Evolutionary conservation across 1,284 basidiomycete genomes (phyloP).

Genomic region (Neotropicomus parvogracilis): DNA sequence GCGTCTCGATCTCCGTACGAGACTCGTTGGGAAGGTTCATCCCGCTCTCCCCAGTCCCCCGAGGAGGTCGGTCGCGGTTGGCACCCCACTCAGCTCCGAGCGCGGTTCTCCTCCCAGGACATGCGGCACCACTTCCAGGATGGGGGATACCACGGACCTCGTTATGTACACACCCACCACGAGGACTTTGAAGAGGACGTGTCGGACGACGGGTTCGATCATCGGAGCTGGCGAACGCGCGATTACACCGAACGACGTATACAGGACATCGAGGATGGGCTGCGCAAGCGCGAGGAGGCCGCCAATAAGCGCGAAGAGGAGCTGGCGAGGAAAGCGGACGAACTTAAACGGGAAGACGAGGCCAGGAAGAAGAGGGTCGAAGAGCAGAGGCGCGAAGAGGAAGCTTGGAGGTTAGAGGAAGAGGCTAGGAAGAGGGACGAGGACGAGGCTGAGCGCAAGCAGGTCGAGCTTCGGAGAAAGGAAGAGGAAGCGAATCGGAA

Average conservation of each 20-base stretch:
- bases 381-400: slow-evolving; percentile 26
- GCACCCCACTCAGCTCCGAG: slow-evolving; percentile 28
- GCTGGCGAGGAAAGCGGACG: slow-evolving; percentile 25
- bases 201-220: slow-evolving; percentile 33
- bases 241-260: slow-evolving; percentile 34
- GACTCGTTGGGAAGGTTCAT: slow-evolving; percentile 26
- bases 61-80: slow-evolving; percentile 31
- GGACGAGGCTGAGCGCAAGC: slow-evolving; percentile 24
- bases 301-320: slow-evolving; percentile 30
- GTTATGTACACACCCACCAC: slow-evolving; percentile 25
- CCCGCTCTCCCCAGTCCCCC: slow-evolving; percentile 31
- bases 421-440: slow-evolving; percentile 19
- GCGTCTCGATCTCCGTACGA: slow-evolving; percentile 28
- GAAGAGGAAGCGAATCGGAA: slow-evolving; percentile 30
- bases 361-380: slow-evolving; percentile 22
- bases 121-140: slow-evolving; percentile 28
- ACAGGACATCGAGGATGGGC: slow-evolving; percentile 30
- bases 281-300: slow-evolving; percentile 33
- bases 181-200: slow-evolving; percentile 36
- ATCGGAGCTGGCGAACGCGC: slow-evolving; percentile 30
- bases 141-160: slow-evolving; percentile 8
- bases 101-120: slow-evolving; percentile 29
- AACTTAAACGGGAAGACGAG: slow-evolving; percentile 30
- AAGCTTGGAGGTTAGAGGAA: slow-evolving; percentile 18
- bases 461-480: slow-evolving; percentile 31